Conservation (phyloP, 2,329 filamentous ascomycete genomes). For the Ceratocystiopsis minuta region DNA sequence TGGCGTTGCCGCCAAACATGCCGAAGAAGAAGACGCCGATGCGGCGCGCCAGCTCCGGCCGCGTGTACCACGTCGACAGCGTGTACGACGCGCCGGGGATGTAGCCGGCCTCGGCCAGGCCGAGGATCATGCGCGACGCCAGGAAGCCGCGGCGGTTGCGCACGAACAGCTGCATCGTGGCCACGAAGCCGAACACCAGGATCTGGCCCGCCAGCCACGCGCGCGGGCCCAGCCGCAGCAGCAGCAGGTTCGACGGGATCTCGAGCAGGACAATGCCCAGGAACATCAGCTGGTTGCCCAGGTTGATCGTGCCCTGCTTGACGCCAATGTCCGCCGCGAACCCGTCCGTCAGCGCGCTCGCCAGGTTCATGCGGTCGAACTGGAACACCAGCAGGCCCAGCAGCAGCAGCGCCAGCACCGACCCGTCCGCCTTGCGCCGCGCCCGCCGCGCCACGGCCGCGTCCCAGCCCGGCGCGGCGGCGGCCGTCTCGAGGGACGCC, state of each 20-base stretch:
- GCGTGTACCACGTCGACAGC: conserved; percentile 11
- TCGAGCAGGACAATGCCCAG: conserved; percentile 19
- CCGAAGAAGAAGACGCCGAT: conserved; percentile 28
- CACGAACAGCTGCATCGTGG: conserved; percentile 14
- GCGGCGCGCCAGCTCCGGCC: conserved; percentile 26
- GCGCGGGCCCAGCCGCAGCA: conserved; percentile 31
- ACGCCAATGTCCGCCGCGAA: conserved; percentile 14
- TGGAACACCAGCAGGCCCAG: neutral
- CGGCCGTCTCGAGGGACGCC: no score
- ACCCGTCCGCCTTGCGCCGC: neutral
- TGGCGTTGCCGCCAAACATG: conserved; percentile 34
- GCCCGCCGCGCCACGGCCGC: no score
- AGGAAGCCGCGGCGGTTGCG: no score
- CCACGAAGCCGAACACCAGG: conserved; percentile 19
- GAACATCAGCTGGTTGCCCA: conserved; percentile 36
- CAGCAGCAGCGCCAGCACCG: neutral
- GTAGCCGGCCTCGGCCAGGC: no score
- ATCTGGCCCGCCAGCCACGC: conserved; percentile 6
- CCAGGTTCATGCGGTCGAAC: conserved; percentile 22
- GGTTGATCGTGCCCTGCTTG: conserved; percentile 28
- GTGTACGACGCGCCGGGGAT: no score
- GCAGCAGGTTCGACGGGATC: conserved; percentile 24
- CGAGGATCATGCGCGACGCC: no score
- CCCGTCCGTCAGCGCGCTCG: conserved; percentile 36
- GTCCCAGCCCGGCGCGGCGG: no score